Conservation (phyloP, 331 rosid species). For the Quercus phellos region DNA sequence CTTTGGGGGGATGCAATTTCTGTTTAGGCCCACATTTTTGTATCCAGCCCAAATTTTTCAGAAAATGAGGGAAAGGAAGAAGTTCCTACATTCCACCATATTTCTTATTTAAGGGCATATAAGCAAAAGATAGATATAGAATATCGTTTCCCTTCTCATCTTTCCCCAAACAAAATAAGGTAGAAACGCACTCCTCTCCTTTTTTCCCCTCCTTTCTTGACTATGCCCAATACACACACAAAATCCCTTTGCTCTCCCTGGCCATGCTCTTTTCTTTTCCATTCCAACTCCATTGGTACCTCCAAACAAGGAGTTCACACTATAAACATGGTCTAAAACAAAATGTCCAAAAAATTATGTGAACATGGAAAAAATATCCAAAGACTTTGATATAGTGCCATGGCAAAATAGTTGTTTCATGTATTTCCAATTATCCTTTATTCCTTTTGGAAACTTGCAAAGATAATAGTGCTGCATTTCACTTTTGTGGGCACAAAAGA, state of each 20-base stretch:
- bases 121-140: no score
- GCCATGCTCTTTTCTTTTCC: not conserved
- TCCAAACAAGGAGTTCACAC: not conserved
- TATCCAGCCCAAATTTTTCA: not conserved
- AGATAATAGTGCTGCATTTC: not conserved
- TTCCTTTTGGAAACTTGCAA: not conserved
- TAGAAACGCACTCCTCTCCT: not conserved
- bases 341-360: not conserved
- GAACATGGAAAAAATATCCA: not conserved
- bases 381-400: not conserved
- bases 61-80: not conserved
- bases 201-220: not conserved
- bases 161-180: no score
- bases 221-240: not conserved
- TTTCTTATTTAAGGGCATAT: no score
- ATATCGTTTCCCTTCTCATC: no score
- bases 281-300: not conserved
- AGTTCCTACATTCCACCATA: not conserved
- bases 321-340: not conserved
- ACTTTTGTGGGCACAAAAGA: not conserved
- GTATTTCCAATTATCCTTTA: not conserved
- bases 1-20: not conserved
- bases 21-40: not conserved
- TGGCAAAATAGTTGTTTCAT: not conserved
- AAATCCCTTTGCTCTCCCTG: not conserved